phyloP scores from a whole-genome alignment of 2,329 filamentous ascomycete species.

The Paecilomyces niveus region DNA sequence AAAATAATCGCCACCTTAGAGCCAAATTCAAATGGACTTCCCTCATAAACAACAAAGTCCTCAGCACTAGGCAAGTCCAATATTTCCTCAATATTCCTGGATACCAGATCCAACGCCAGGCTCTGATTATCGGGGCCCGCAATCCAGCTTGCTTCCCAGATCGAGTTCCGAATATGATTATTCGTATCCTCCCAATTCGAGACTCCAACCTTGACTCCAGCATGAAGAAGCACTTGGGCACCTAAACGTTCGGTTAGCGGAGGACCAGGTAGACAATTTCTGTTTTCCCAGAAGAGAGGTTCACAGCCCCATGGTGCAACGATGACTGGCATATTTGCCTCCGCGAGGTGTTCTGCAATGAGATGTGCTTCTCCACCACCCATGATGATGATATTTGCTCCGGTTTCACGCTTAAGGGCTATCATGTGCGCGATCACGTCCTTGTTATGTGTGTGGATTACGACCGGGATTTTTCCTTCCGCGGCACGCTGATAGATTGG shows the following conservation, averaged over 20 bases:
- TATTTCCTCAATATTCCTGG: background rate
- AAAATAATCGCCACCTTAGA: background rate
- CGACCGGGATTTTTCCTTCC: background rate
- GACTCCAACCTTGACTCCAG: background rate
- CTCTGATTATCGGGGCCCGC: background rate
- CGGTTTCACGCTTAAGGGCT: background rate
- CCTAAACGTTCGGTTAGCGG: background rate
- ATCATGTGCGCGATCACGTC: background rate
- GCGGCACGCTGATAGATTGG: background rate
- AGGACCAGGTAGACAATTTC: background rate
- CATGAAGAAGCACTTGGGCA: background rate
- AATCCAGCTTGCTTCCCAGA: background rate
- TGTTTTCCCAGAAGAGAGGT: background rate
- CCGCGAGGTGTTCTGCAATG: background rate
- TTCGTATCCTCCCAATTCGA: background rate
- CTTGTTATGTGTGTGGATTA: background rate
- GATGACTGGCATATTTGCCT: background rate
- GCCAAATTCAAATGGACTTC: background rate
- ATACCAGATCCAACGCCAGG: background rate
- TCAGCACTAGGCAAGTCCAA: background rate
- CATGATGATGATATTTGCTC: slow-evolving; percentile 1
- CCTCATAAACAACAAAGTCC: background rate
- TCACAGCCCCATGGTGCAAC: background rate
- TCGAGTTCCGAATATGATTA: background rate
- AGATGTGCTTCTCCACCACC: background rate